Base-by-base conservation (phyloP, 73 alveolate species). In the Paramecium biaurelia region DNA sequence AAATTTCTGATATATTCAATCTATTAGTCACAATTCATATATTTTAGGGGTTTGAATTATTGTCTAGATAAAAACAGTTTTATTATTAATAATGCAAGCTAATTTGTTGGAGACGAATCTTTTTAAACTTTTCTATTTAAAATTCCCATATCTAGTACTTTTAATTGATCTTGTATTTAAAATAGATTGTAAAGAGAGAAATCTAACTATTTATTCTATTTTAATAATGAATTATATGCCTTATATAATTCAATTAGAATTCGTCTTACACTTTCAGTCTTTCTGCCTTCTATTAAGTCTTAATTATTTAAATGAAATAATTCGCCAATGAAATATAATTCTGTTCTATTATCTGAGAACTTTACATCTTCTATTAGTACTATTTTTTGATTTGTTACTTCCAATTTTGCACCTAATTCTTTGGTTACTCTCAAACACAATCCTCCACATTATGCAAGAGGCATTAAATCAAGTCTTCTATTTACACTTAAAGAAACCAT, bases 401-500 rank as follows among this genome's bases (percentile, higher is more conserved):
- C 56, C 18, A 72, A 28, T 72, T 72, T 38, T 8, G 30, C 58
- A 35, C 63, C 86, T 38, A 72, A 35, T 14, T 32, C 86, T 72
- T 72, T 35, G 7, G 20, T 30, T 38, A 72, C 38, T 72, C 38
- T 72, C 14, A 72, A 23, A 21, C 59, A 72, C 30, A 72, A 72
- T n/a, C 86, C 63, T 37, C 86, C 86, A 72, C 56, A 35, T 72
- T 72, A 37, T 34, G 86, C 86, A 28, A 72, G 34, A 15, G 86
- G 63, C 45, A 15, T 34, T 14, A 72, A 38, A 34, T 72, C 86
- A n/a, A 72, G 18, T 18, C 32, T 20, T 20, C 34, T 35, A 14
- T 72, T 35, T 12, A 72, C 32, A 28, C 45, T 10, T 14, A 72
- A 21, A 23, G 34, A 35, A 4, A 72, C 59, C 86, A 72, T 72